Evolutionary conservation across 2,329 filamentous ascomycete genomes (phyloP), one percentile per base, ranked within the genome.

Genomic region (Colletotrichum sp.): DNA sequence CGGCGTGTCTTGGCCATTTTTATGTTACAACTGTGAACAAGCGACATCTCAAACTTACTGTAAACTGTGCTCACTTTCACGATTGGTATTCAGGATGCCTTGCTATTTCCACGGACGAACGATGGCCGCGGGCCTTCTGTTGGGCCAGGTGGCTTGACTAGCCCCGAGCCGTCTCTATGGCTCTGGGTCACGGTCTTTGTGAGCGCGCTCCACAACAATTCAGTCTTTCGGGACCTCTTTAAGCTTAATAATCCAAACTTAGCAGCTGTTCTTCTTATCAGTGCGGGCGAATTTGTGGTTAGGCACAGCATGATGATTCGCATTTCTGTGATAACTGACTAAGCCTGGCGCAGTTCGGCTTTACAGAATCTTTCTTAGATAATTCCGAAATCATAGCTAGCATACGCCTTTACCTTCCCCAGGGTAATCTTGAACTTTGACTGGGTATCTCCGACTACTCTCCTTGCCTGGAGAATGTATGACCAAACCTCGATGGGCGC

Each of bases 61-160:
- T 2, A 22, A 3, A 5, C n/a, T 13, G 2, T 22, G 44, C 11
- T 13, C 1, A 22, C 6, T 1, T 13, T 1, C 11, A 52, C 2
- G 0, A 3, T 52, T 22, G 6, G n/a, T 52, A 52, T 8, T n/a
- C 8, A 22, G 12, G 11, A 25, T 52, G 44, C 44, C 44, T 52
- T 52, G n/a, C 44, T 52, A 52, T 22, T 52, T 52, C 44, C 44
- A 52, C 44, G 44, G 44, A 22, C 44, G 44, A 52, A 22, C 44
- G n/a, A 52, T 5, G 44, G 44, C 44, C 44, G 44, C n/a, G 44
- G 44, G 19, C 44, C 44, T 48, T 22, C 3, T 22, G 6, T 7
- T 22, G 44, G n/a, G 44, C 44, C 13, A 52, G 6, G 44, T 52
- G 44, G 44, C n/a, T 22, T 52, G 44, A 52, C 44, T 52, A 52